phyloP scores from a whole-genome alignment of 148 eudicot species.

The Talinum fruticosum region DNA sequence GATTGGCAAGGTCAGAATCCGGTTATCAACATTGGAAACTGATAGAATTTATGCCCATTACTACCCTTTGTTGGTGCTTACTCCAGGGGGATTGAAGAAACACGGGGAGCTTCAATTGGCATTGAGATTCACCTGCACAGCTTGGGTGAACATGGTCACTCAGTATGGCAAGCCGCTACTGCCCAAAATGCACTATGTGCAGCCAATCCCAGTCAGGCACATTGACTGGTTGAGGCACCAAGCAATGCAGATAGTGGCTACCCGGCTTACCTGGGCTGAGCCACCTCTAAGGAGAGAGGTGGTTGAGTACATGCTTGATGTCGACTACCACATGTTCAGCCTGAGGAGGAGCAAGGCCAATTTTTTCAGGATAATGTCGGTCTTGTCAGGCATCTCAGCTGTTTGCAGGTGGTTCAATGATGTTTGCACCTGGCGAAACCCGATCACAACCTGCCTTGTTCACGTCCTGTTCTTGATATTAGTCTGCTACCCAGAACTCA shows the following conservation, averaged over 20 bases:
- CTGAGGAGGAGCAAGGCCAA: slow-evolving; percentile 89
- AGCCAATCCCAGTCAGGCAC: slow-evolving; percentile 73
- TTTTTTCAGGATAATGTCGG: slow-evolving; percentile 72
- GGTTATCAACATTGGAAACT: slow-evolving; percentile 78
- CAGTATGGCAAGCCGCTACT: slow-evolving; percentile 78
- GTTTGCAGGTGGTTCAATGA: slow-evolving; percentile 64
- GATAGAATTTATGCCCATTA: slow-evolving; percentile 77
- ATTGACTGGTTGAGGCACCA: slow-evolving; percentile 90
- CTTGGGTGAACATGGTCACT: slow-evolving; percentile 89
- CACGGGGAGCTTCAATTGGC: slow-evolving; percentile 93
- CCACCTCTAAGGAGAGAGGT: slow-evolving; percentile 78
- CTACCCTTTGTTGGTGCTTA: slow-evolving; percentile 76
- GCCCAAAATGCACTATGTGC: slow-evolving; percentile 88
- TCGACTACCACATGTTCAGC: slow-evolving; percentile 82
- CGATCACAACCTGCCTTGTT: slow-evolving; percentile 72
- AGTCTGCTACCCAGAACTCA: slow-evolving; percentile 86
- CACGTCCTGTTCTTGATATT: slow-evolving; percentile 78
- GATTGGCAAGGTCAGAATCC: slow-evolving; percentile 83
- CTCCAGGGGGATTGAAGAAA: slow-evolving; percentile 68
- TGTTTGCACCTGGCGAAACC: slow-evolving; percentile 80
- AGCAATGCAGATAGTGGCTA: slow-evolving; percentile 87
- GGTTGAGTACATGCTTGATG: slow-evolving; percentile 89
- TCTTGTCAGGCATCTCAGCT: slow-evolving; percentile 59
- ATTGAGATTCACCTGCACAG: slow-evolving; percentile 76
- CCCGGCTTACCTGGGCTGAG: slow-evolving; percentile 66